These are phyloP conservation scores for Angomonas deanei DNA, from an alignment of 208 protist genomes.

Conservation along the genomic window DNA sequence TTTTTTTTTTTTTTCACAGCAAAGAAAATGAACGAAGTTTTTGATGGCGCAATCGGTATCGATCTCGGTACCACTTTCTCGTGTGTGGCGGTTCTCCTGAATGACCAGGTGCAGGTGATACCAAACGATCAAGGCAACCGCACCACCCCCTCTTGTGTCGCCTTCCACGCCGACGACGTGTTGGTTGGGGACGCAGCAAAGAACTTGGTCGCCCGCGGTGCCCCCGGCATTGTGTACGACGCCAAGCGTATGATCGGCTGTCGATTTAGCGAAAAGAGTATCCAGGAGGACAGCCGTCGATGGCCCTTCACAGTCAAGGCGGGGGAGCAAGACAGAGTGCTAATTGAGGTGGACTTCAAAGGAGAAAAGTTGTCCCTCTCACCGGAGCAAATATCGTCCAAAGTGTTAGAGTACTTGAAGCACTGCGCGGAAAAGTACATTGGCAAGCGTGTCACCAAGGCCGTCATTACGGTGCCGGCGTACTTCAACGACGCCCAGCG, in stretches of 20 bases:
- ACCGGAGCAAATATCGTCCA: slow-evolving; percentile 96
- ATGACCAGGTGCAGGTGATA: slow-evolving; percentile 93
- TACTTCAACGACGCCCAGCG: slow-evolving; percentile 99
- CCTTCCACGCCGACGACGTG: slow-evolving; percentile 95
- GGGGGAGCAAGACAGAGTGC: slow-evolving; percentile 47
- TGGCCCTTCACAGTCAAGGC: slow-evolving; percentile 93
- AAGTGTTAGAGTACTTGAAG: slow-evolving; percentile 97
- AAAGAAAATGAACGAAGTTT: slow-evolving; percentile 19
- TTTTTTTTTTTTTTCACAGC: slow-evolving; percentile 9
- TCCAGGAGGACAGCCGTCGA: slow-evolving; percentile 90
- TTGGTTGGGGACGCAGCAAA: slow-evolving; percentile 96
- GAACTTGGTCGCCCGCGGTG: slow-evolving; percentile 88
- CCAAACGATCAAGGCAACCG: slow-evolving; percentile 99
- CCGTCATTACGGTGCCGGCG: slow-evolving; percentile 98
- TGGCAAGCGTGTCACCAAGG: slow-evolving; percentile 89
- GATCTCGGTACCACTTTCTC: slow-evolving; percentile 96
- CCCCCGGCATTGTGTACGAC: slow-evolving; percentile 92
- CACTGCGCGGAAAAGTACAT: slow-evolving; percentile 92
- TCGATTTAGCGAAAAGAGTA: slow-evolving; percentile 72
- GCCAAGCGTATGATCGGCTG: slow-evolving; percentile 95
- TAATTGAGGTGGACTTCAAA: slow-evolving; percentile 52
- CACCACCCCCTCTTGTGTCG: slow-evolving; percentile 98
- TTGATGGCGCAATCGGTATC: slow-evolving; percentile 83
- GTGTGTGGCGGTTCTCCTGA: slow-evolving; percentile 91
- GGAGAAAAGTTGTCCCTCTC: slow-evolving; percentile 65